Percentiles rank a stretch among this genome's conserved stretches.
phyloP scores from a whole-genome alignment of 768 basidiomycete species.

The Mycena galericulata region DNA sequence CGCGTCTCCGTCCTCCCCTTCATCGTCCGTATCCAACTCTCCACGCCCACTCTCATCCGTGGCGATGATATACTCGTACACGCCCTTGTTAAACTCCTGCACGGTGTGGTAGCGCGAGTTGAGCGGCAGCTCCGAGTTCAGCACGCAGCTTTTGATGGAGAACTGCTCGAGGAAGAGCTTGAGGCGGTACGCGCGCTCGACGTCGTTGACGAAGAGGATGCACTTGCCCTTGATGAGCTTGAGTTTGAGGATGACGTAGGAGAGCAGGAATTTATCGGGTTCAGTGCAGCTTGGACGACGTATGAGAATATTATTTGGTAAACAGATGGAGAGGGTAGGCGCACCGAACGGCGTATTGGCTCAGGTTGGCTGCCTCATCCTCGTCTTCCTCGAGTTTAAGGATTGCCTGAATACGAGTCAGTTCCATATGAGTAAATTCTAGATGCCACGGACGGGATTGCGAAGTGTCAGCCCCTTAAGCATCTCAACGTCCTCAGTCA shows the following conservation, averaged over 20 bases:
- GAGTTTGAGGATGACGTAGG: constrained; percentile 96
- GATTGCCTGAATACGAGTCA: constrained; percentile 66
- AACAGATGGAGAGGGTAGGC: no score
- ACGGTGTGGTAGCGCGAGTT: constrained; percentile 98
- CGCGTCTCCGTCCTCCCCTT: constrained; percentile 57
- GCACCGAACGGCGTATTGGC: constrained; percentile 86
- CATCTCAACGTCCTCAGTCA: constrained; percentile 95
- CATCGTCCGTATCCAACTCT: constrained; percentile 48
- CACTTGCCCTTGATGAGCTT: constrained; percentile 96
- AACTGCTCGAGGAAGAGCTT: constrained; percentile 99
- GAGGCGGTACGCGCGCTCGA: constrained; percentile 93
- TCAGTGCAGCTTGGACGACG: constrained; percentile 84
- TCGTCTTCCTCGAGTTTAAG: constrained; percentile 90
- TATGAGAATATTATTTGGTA: no score
- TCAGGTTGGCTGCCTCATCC: constrained; percentile 83
- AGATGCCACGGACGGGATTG: constrained; percentile 75
- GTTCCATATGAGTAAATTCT: background rate
- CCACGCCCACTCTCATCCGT: constrained; percentile 87
- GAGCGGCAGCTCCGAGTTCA: constrained; percentile 95
- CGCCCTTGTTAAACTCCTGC: constrained; percentile 98
- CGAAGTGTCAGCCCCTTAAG: constrained; percentile 90
- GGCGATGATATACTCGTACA: constrained; percentile 98
- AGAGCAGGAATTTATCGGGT: constrained; percentile 96
- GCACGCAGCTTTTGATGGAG: constrained; percentile 93
- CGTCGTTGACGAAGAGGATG: constrained; percentile 95